A percentile compares a stretch with the other conserved stretches of the same genome.
phyloP scores from a whole-genome alignment of 2,329 filamentous ascomycete species.

The Clonostachys chloroleuca region DNA sequence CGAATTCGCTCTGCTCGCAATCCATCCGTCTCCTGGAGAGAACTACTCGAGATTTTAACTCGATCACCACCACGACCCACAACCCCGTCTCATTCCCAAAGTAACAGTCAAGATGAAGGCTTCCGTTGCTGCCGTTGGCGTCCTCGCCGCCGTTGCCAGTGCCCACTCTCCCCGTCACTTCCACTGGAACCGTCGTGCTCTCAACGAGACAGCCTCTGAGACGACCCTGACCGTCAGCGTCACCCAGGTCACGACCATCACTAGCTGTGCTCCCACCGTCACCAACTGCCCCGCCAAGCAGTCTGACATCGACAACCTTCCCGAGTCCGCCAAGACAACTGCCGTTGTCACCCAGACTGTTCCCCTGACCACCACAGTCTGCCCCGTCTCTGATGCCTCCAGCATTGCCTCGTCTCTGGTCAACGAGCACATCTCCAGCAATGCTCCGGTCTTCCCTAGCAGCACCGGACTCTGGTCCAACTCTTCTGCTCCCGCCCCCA shows the following conservation, averaged over 20 bases:
- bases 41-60: too few relatives aligned
- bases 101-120: conserved; percentile 40
- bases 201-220: conserved; percentile 18
- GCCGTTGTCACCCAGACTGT: conserved; percentile 30
- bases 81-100: background rate
- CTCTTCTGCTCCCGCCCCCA: background rate
- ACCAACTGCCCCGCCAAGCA: conserved; percentile 47
- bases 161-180: conserved; percentile 21
- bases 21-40: conserved; percentile 1
- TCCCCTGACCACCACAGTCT: conserved; percentile 33
- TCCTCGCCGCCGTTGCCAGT: conserved; percentile 39
- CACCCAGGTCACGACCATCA: conserved; percentile 53
- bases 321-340: conserved; percentile 24
- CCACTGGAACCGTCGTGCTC: conserved; percentile 22
- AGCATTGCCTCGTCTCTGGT: conserved; percentile 34
- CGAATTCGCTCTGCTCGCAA: conserved; percentile 5
- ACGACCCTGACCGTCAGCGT: conserved; percentile 45
- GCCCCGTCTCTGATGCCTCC: conserved; percentile 36
- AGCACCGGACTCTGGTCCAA: background rate
- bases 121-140: conserved; percentile 32
- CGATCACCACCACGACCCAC: background rate
- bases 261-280: conserved; percentile 51
- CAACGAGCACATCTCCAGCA: conserved; percentile 25
- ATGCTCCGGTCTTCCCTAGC: background rate
- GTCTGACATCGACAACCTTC: conserved; percentile 24